Base-by-base conservation (phyloP, 106 monocot species). In the Acanthochlamys bracteata region DNA sequence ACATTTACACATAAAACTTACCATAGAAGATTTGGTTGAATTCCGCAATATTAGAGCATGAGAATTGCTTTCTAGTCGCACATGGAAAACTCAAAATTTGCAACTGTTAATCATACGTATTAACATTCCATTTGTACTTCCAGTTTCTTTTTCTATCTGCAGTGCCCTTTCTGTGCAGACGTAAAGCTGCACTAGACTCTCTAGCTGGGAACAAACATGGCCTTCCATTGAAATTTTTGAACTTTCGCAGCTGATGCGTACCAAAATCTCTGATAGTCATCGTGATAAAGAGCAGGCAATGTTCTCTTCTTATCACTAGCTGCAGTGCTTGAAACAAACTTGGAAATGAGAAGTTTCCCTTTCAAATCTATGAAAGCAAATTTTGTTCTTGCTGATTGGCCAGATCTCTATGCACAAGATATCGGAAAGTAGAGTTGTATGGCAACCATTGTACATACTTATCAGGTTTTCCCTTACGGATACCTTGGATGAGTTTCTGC, bases 351-450 rank as follows among this genome's bases (percentile, higher is more conserved):
- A n/a, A n/a, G n/a, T n/a, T n/a, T 46, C n/a, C 11, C 20, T 22
- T 13, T 55, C 10, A 6, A 33, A 55, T 55, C n/a, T 55, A 3
- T 0, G 10, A 55, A 20, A 10, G 20, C 3, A 55, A 19, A 55
- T 63, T 42, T 63, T 41, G 42, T 27, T 66, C 39, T 25, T 69
- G 65, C 53, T 69, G 52, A 43, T 77, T 75, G 11, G 76, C 78
- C 69, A 90, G 71, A 77, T 79, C 83, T 84, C 72, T 79, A 64
- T 87, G 82, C 43, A 95, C 70, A 64, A 82, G 47, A 57, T 84
- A 95, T 78, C 86, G 84, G 75, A 95, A 95, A 57, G 74, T 68
- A 19, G 79, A 79, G 25, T 80, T 82, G 76, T 87, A 84, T 19
- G 84, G 71, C 11, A 71, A 71, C 94, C 94, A 95, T 54, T 80